These are phyloP conservation scores for Triangularia verruculosa DNA, from an alignment of 2,329 filamentous ascomycete genomes.

Conservation along the genomic window DNA sequence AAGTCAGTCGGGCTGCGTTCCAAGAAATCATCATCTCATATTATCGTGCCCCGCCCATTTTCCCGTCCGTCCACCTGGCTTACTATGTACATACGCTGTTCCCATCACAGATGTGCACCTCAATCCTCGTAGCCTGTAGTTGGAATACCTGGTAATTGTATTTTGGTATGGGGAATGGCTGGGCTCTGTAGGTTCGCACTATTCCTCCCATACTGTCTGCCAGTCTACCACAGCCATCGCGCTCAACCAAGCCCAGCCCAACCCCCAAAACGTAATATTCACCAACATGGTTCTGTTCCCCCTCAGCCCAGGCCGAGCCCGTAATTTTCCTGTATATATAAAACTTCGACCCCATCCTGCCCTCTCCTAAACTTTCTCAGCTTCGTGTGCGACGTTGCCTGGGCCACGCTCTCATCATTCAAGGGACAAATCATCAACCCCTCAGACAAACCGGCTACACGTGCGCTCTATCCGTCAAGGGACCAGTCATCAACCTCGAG, in stretches of 20 bases:
- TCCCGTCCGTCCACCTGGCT: not conserved
- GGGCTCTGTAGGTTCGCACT: not conserved
- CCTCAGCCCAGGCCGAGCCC: not conserved
- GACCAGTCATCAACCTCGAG: not conserved
- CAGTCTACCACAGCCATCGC: not conserved
- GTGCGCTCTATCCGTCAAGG: not conserved
- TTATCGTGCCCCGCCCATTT: not conserved
- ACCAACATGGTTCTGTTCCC: not conserved
- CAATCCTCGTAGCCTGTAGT: not conserved
- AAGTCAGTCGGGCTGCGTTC: too few species aligned
- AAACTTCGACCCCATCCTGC: not conserved
- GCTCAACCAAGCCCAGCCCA: not conserved
- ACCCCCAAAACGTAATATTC: not conserved
- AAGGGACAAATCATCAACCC: not conserved
- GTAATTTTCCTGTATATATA: not conserved
- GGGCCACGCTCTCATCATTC: not conserved
- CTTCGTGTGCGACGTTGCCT: not conserved
- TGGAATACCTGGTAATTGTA: not conserved
- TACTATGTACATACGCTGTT: not conserved
- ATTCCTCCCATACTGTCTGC: not conserved
- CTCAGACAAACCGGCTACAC: not conserved
- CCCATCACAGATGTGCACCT: not conserved
- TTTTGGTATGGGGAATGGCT: not conserved
- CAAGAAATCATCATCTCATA: not conserved
- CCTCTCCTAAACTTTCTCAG: not conserved